Evolutionary conservation across 1,284 basidiomycete species (phyloP), one percentile per base, ranked within the genome.

Genomic region (Gomphus bonarii): DNA sequence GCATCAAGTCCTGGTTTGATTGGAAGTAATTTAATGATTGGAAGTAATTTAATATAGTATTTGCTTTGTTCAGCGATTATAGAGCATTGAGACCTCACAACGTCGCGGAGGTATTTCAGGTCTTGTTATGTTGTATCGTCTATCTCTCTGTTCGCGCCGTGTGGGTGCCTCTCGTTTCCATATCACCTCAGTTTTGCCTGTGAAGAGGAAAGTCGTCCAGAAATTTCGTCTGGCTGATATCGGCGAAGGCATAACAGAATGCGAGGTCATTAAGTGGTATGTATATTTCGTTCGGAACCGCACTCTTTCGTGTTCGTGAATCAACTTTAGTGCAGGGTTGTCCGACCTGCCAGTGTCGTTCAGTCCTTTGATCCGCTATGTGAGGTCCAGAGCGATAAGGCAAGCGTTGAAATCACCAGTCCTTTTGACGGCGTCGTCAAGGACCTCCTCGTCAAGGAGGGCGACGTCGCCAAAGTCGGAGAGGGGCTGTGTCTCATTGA

Each of bases 341-440:
- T 91, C 33, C 75, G 80, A 62, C 78, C 82, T 1, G 67, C 71
- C 16, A 73, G 78, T n/a, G 65, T 66, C 0, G 76, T 97, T 0
- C 76, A 83, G 58, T 78, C 84, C 44, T 97, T 97, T 66, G 93
- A 97, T 61, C 79, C 87, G 1, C 75, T 97, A 3, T 94, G 91
- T 65, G 94, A 97, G 65, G 94, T 97, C 0, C 91, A 94, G 72
- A 91, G 87, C 61, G 94, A 97, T 77, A 97, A 97, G 70, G 89
- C 89, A 2, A 91, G 85, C 63, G 94, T 97, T 28, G 94, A 97
- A 68, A 91, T 97, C 59, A 97, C 94, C 0, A 88, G 85, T 58
- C 91, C 93, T 0, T 93, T 81, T 64, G 84, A 92, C 35, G 94
- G 94, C 1, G 75, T 80, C 33, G 74, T 97, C 48, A 82, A 76